These are phyloP conservation scores for Spongispora temasekensis DNA, from an alignment of 1,284 basidiomycete species.

Conservation along the genomic window DNA sequence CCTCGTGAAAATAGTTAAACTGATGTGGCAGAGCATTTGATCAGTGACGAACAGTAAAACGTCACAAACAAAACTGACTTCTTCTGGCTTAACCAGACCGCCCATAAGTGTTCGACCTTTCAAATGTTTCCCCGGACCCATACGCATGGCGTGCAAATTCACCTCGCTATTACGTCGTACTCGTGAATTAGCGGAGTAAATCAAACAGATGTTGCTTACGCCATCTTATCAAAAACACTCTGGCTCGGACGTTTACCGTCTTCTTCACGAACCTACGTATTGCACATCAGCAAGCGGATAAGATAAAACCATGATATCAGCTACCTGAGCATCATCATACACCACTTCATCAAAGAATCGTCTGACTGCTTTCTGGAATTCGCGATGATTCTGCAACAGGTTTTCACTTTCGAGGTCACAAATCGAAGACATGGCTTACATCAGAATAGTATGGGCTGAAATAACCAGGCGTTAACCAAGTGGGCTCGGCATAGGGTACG, in stretches of 20 bases:
- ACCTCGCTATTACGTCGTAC: slow-evolving; percentile 46
- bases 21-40: slow-evolving; percentile 1
- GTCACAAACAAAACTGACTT: slow-evolving; percentile 48
- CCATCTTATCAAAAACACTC: slow-evolving; percentile 69
- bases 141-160: slow-evolving; percentile 86
- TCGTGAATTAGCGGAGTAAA: background rate
- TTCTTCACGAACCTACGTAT: slow-evolving; percentile 65
- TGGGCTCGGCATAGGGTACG: slow-evolving; percentile 73
- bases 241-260: slow-evolving; percentile 75
- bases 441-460: slow-evolving; percentile 73
- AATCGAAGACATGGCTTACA: slow-evolving; percentile 27
- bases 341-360: slow-evolving; percentile 47
- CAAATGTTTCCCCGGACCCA: slow-evolving; percentile 86
- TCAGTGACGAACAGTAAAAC: background rate
- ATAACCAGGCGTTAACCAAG: slow-evolving; percentile 65
- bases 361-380: slow-evolving; percentile 46
- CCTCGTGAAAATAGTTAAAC: slow-evolving; percentile 86
- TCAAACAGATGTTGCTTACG: slow-evolving; percentile 42
- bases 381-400: slow-evolving; percentile 41
- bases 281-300: slow-evolving; percentile 1
- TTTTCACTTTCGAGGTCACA: slow-evolving; percentile 1
- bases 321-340: slow-evolving; percentile 48
- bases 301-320: background rate
- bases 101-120: slow-evolving; percentile 80
- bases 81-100: slow-evolving; percentile 83